Evolutionary conservation across 2,329 filamentous ascomycete genomes (phyloP).

Genomic region (Claviceps purpurea): DNA sequence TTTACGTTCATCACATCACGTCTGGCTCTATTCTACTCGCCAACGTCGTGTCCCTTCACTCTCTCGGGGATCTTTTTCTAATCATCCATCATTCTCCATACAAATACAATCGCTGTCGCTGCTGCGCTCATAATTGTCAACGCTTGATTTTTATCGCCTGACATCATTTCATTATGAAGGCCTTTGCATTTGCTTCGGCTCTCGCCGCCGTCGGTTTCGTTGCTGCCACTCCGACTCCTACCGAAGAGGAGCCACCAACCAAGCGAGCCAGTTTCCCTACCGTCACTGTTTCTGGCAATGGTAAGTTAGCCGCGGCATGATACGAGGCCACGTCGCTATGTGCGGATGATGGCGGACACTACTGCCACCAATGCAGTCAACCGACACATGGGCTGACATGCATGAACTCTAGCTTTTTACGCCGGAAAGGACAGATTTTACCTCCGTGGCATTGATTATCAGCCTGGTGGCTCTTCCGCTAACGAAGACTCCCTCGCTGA

Average conservation of each 20-base stretch:
- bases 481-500: conserved; percentile 66
- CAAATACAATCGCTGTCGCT: not conserved
- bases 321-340: not conserved
- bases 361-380: not conserved
- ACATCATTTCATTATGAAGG: conserved; percentile 31
- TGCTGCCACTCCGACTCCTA: conserved; percentile 36
- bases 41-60: conserved; percentile 8
- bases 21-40: conserved; percentile 1
- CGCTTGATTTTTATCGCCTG: conserved; percentile 6
- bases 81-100: not conserved
- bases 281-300: conserved; percentile 43
- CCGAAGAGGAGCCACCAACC: conserved; percentile 31
- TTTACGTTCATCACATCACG: conserved; percentile 2
- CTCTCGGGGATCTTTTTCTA: conserved; percentile 6
- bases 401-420: conserved; percentile 36
- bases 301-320: conserved; percentile 20
- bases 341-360: not conserved
- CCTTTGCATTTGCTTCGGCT: conserved; percentile 30
- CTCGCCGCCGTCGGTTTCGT: conserved; percentile 32
- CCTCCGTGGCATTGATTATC: conserved; percentile 47
- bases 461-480: conserved; percentile 44
- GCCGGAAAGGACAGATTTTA: conserved; percentile 40
- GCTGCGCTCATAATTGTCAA: not conserved
- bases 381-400: not conserved
- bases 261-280: conserved; percentile 37